Base-by-base conservation (phyloP, 73 alveolate species). In the Blepharisma stoltei region DNA sequence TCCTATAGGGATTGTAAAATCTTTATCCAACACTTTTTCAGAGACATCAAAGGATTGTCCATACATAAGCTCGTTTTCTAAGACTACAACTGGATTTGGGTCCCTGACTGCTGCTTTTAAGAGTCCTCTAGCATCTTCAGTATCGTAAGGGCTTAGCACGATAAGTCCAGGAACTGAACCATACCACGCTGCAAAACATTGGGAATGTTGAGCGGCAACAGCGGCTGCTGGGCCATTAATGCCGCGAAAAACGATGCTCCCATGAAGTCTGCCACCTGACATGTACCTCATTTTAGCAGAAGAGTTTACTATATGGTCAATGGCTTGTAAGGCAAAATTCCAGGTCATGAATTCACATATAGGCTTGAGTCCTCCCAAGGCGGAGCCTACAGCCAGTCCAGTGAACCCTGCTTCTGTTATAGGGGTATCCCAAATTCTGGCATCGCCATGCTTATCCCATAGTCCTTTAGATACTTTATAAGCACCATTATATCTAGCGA, bases 171-270 rank as follows among this genome's bases (percentile, higher is more conserved):
- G 97, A 50, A 84, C 88, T 46, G 89, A 83, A 11, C 93, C 80
- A 77, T 93, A 93, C 98, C 98, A 93, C 5, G 95, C 77, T 9
- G 95, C 98, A 48, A 88, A 93, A 83, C 98, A 93, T 81, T 93
- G 86, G 25, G 97, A 88, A 77, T 93, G 98, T 70, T 90, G 85
- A 53, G 98, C 98, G 23, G 92, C 98, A 6, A 93, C 96, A 11
- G 90, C 95, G 25, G 98, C 96, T 20, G 93, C 78, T 7, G 95
- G 91, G n/a, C 98, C 98, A 76, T 93, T 93, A 60, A 90, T 81
- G 8, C 98, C 98, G 81, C 98, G 81, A 83, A 93, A 93, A 11
- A 90, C 97, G 54, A 93, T 93, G 8, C 95, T 90, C 73, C 91
- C 84, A 14, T 60, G 77, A 32, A 87, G 81, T 54, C 88, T 93